A percentile compares a stretch with the other conserved stretches of the same genome.
These are phyloP conservation scores for Pythium plurisporium DNA, from an alignment of 352 stramenopile genomes.

Conservation along the genomic window DNA sequence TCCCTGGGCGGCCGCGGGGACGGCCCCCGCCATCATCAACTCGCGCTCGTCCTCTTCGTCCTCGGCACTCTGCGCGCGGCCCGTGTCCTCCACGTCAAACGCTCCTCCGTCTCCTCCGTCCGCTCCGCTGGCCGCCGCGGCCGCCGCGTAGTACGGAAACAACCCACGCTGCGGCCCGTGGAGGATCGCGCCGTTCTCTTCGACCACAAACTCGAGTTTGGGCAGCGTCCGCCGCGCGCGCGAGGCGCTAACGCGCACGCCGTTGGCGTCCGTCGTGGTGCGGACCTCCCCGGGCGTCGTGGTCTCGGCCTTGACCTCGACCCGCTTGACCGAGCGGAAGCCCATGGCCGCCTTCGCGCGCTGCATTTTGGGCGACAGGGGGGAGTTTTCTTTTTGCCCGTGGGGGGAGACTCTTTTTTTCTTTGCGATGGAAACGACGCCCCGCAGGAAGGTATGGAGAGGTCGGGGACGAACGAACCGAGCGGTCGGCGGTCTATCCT, in stretches of 20 bases:
- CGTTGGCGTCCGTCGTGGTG: slow-evolving; percentile 60
- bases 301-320: slow-evolving; percentile 86
- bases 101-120: background rate
- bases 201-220: slow-evolving; percentile 82
- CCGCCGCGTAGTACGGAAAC: slow-evolving; percentile 28
- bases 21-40: too few relatives aligned
- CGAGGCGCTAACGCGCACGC: slow-evolving; percentile 53
- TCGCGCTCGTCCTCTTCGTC: background rate
- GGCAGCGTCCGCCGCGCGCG: slow-evolving; percentile 65
- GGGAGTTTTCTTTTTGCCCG: background rate
- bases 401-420: background rate
- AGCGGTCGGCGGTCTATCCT: background rate
- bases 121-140: background rate
- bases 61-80: background rate
- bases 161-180: slow-evolving; percentile 67
- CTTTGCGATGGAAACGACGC: background rate
- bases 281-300: slow-evolving; percentile 75
- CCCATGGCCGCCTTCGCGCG: slow-evolving; percentile 72
- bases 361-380: slow-evolving; percentile 40
- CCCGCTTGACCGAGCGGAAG: slow-evolving; percentile 72
- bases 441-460: background rate
- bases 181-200: slow-evolving; percentile 76
- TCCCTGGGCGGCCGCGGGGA: too few relatives aligned
- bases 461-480: background rate
- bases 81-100: background rate